phyloP scores from a whole-genome alignment of 2,329 filamentous ascomycete species.

The Albophoma yamanashiensis region DNA sequence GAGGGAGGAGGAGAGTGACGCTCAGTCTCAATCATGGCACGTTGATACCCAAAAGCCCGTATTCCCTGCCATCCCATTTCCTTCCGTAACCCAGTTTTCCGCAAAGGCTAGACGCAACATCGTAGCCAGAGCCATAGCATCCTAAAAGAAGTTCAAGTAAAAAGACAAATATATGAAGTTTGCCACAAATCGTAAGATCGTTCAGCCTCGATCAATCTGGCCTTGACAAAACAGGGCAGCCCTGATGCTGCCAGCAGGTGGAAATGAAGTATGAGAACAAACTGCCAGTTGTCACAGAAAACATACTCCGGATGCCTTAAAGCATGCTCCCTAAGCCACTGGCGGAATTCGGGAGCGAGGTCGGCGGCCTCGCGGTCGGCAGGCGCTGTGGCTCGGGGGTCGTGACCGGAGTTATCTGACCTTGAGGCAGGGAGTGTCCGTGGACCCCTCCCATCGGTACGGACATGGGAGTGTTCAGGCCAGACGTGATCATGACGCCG shows the following conservation, averaged over 20 bases:
- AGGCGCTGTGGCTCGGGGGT: not conserved
- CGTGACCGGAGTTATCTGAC: not conserved
- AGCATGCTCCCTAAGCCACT: not conserved
- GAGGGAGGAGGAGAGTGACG: not conserved
- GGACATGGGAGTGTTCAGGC: conserved; percentile 2
- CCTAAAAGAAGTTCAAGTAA: too few species aligned
- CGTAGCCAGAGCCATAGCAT: not conserved
- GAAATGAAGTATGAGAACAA: not conserved
- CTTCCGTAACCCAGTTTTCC: not conserved
- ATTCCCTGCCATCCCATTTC: not conserved
- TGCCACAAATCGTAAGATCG: not conserved
- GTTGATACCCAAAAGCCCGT: not conserved
- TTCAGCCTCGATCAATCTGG: not conserved
- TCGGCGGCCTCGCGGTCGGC: not conserved
- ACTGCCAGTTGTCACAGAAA: not conserved
- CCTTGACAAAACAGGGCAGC: not conserved
- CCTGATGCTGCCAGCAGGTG: not conserved
- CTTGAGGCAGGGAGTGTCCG: not conserved
- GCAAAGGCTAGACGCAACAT: not conserved
- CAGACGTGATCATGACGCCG: conserved; percentile 7
- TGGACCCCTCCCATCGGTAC: not conserved
- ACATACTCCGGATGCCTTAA: not conserved
- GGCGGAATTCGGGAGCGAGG: not conserved
- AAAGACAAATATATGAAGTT: not conserved
- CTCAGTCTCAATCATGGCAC: not conserved